Percentiles rank a stretch among this genome's conserved stretches.
Conservation (phyloP, 257 asterid genomes). For the Prunella vulgaris region DNA sequence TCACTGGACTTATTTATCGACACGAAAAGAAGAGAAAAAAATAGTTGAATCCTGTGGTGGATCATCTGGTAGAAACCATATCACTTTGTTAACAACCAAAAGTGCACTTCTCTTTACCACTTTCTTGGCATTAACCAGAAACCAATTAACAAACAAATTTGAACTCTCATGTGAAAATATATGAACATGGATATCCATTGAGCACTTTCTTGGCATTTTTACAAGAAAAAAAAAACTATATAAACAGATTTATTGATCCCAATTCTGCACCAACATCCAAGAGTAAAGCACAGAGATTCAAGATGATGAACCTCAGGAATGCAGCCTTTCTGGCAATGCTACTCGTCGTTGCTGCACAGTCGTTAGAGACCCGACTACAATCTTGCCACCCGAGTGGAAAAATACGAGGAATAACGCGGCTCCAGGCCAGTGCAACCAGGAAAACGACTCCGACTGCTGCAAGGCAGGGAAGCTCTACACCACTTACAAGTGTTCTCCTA, state of each 20-base stretch:
- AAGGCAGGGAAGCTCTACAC: conserved; percentile 25
- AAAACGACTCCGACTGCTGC: conserved; percentile 35
- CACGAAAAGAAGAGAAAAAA: background rate
- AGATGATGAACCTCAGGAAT: background rate
- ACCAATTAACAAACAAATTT: background rate
- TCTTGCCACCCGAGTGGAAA: conserved; percentile 36
- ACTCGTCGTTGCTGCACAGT: conserved; percentile 5
- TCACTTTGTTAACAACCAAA: background rate
- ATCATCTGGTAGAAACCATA: background rate
- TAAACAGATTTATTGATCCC: background rate
- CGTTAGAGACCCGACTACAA: conserved; percentile 13
- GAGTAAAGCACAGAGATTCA: background rate
- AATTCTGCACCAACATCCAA: conserved; percentile 12
- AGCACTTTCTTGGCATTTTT: background rate
- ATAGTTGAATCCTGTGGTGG: background rate
- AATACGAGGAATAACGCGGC: conserved; percentile 29
- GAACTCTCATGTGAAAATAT: background rate
- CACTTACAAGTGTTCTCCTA: conserved; percentile 38
- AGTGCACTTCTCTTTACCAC: background rate
- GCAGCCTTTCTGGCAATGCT: conserved; percentile 13
- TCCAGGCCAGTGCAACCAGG: conserved; percentile 37
- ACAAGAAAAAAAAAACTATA: conserved; percentile 6
- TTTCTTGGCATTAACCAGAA: background rate
- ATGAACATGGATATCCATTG: background rate
- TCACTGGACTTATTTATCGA: no score